Conservation (phyloP, 495 filamentous ascomycete genomes). For the Tuber melanosporum region DNA sequence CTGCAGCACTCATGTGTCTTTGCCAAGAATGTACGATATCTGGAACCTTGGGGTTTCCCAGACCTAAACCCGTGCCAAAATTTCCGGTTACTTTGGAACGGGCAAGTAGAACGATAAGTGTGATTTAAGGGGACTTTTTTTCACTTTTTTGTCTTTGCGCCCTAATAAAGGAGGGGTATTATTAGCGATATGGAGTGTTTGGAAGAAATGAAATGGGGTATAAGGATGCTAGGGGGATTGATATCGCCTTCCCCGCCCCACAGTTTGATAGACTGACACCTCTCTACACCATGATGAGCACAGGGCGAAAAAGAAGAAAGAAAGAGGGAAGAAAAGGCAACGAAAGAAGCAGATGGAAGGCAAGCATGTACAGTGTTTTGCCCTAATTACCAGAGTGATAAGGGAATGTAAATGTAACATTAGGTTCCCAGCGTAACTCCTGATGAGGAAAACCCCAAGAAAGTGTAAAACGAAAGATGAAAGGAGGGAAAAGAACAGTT, state of each 20-base stretch:
- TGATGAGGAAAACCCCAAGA: neutral
- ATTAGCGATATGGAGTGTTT: neutral
- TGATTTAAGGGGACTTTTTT: neutral
- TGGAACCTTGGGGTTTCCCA: no score
- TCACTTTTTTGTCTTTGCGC: neutral
- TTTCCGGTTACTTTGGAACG: neutral
- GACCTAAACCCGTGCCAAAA: neutral
- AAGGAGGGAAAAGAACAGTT: constrained; percentile 14
- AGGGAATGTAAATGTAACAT: neutral
- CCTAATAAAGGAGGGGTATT: neutral
- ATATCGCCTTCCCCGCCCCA: neutral
- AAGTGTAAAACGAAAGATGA: neutral
- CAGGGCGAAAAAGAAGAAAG: neutral
- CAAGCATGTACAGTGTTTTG: neutral
- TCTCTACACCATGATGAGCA: neutral
- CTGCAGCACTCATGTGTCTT: no score
- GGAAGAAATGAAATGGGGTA: neutral
- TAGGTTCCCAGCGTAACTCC: neutral
- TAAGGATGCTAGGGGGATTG: neutral
- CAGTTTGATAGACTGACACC: neutral
- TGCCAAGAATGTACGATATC: no score
- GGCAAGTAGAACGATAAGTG: neutral
- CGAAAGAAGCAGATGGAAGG: neutral
- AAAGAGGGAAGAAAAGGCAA: neutral
- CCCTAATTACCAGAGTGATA: neutral